Conservation (phyloP, 2,329 filamentous ascomycete species). For the Ceratocystis destructans region DNA sequence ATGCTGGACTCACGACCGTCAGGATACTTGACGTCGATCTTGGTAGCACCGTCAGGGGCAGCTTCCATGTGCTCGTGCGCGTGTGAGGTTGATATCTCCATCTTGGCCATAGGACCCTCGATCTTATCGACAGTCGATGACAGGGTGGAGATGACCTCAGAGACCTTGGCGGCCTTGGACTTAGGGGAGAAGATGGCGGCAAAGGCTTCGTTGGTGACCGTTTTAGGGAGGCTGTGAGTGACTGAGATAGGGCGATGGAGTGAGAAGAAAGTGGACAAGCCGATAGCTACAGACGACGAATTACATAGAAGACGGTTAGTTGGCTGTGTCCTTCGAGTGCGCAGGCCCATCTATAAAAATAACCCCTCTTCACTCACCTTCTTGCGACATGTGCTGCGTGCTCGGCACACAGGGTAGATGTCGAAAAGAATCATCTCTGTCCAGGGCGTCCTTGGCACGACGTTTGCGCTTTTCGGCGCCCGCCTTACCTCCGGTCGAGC, state of each 20-base stretch:
- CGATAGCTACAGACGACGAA: constrained; percentile 50
- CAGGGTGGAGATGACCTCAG: constrained; percentile 54
- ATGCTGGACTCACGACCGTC: constrained; percentile 45
- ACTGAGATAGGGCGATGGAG: constrained; percentile 89
- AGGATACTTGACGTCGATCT: constrained; percentile 40
- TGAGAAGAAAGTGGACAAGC: constrained; percentile 86
- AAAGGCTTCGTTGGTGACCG: constrained; percentile 61
- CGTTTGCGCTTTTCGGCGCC: constrained; percentile 42
- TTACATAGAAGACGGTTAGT: constrained; percentile 19
- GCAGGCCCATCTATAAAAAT: neutral
- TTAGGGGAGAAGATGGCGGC: constrained; percentile 64
- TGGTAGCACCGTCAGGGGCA: constrained; percentile 35
- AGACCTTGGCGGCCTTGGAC: constrained; percentile 37
- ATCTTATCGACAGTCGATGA: constrained; percentile 45
- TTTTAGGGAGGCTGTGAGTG: constrained; percentile 62
- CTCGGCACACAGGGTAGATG: constrained; percentile 61
- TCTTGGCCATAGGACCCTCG: constrained; percentile 42
- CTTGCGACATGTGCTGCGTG: constrained; percentile 56
- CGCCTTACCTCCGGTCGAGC: constrained; percentile 31
- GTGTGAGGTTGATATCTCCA: constrained; percentile 30
- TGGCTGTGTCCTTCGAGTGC: neutral
- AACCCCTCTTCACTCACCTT: constrained; percentile 34
- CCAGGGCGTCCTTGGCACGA: constrained; percentile 40
- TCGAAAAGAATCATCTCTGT: constrained; percentile 34
- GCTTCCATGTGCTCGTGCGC: constrained; percentile 29